phyloP scores from a whole-genome alignment of 2,329 filamentous ascomycete genomes.

The Colletotrichum sidae region DNA sequence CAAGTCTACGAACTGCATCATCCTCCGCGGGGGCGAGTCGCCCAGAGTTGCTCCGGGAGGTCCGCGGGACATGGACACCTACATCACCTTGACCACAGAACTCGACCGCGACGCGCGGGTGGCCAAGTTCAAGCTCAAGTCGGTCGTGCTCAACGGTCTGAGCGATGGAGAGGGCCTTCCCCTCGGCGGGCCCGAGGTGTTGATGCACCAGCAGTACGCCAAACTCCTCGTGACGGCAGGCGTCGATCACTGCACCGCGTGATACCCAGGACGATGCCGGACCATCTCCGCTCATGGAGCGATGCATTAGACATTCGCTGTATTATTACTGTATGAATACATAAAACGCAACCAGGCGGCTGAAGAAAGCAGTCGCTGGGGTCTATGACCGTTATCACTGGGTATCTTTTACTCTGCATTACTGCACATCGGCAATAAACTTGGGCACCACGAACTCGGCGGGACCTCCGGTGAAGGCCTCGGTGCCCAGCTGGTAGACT shows the following conservation, averaged over 20 bases:
- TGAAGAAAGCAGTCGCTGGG: background rate
- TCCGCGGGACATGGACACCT: slow-evolving; percentile 26
- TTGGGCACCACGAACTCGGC: slow-evolving; percentile 39
- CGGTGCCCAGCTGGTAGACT: slow-evolving; percentile 43
- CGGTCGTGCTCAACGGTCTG: slow-evolving; percentile 8
- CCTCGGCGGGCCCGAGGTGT: background rate
- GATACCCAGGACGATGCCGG: background rate
- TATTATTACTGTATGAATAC: slow-evolving; percentile 13
- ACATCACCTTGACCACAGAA: slow-evolving; percentile 18
- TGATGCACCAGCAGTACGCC: slow-evolving; percentile 24
- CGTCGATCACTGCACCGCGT: slow-evolving; percentile 17
- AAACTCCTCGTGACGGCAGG: slow-evolving; percentile 23
- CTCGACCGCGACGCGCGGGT: slow-evolving; percentile 2
- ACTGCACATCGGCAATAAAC: slow-evolving; percentile 39
- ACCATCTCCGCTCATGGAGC: slow-evolving; percentile 3
- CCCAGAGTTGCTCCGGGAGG: slow-evolving; percentile 8
- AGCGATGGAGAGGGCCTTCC: slow-evolving; percentile 16
- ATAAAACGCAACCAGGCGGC: too few relatives aligned
- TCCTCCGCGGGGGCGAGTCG: slow-evolving; percentile 29
- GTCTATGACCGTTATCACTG: background rate
- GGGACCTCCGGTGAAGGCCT: slow-evolving; percentile 42
- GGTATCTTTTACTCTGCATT: background rate
- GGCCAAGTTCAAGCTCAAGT: slow-evolving; percentile 25
- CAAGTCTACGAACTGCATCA: slow-evolving; percentile 16
- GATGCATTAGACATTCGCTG: background rate